Conservation (phyloP, 192 early-diverging fungal species). For the Spizellomyces sp. region DNA sequence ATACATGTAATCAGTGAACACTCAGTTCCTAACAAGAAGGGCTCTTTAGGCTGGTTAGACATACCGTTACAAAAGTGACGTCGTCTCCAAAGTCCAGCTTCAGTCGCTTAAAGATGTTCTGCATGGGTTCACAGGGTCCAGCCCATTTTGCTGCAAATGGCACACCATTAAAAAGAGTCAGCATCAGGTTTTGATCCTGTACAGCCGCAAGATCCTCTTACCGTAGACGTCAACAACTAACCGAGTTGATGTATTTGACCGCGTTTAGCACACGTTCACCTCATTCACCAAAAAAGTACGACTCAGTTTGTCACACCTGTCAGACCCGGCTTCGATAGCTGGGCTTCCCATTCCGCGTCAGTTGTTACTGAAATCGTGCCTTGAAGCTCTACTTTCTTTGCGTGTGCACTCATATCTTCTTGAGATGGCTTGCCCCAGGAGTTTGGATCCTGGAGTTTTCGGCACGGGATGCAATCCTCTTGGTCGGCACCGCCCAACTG, state of each 20-base stretch:
- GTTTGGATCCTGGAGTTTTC: too few species aligned
- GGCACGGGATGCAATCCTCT: too few species aligned
- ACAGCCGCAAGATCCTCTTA: conserved; percentile 8
- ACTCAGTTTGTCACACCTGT: conserved; percentile 23
- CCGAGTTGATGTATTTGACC: neutral
- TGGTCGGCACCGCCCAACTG: too few species aligned
- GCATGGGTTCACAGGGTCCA: conserved; percentile 64
- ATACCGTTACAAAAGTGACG: conserved; percentile 50
- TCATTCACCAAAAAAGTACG: neutral
- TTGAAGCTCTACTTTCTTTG: conserved; percentile 34
- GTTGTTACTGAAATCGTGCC: conserved; percentile 17
- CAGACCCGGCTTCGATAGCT: conserved; percentile 38
- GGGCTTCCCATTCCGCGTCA: conserved; percentile 49
- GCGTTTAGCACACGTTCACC: neutral
- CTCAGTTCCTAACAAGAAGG: neutral
- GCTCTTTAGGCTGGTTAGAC: neutral
- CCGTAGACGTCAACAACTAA: conserved; percentile 53
- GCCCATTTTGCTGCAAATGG: conserved; percentile 53
- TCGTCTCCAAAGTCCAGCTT: conserved; percentile 59
- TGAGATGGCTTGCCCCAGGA: too few species aligned
- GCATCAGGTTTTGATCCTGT: neutral
- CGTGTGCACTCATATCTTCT: conserved; percentile 41
- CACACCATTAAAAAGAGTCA: neutral
- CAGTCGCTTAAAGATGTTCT: conserved; percentile 60
- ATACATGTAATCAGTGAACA: neutral